These are phyloP conservation scores for Asterophora lycoperdoides DNA, from an alignment of 768 basidiomycete genomes.

Conservation along the genomic window DNA sequence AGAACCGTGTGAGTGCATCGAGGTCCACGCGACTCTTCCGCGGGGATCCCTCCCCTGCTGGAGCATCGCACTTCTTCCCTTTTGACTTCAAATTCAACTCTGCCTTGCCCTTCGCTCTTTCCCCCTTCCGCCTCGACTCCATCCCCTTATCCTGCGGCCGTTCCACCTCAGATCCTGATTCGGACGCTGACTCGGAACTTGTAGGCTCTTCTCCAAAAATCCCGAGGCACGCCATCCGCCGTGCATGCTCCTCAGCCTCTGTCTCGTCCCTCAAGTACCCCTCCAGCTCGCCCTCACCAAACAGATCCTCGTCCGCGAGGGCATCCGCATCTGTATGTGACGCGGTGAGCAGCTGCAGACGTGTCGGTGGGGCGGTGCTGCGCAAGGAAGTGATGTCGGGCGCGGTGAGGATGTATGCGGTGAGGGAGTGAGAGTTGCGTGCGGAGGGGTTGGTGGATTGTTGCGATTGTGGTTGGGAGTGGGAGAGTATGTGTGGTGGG, in stretches of 20 bases:
- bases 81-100: background rate
- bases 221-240: constrained; percentile 31
- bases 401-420: constrained; percentile 52
- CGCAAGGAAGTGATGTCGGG: constrained; percentile 22
- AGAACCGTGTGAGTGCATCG: constrained; percentile 50
- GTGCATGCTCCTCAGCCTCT: constrained; percentile 29
- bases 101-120: constrained; percentile 6
- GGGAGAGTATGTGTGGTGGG: background rate
- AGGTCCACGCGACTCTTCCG: constrained; percentile 46
- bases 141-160: constrained; percentile 3
- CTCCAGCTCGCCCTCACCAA: constrained; percentile 66
- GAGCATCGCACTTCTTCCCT: background rate
- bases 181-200: too few relatives aligned
- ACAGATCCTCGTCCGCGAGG: constrained; percentile 69
- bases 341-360: constrained; percentile 59
- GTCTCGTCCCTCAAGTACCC: constrained; percentile 52
- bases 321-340: constrained; percentile 48
- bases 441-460: background rate
- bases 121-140: constrained; percentile 6
- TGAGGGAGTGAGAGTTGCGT: constrained; percentile 2
- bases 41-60: constrained; percentile 15
- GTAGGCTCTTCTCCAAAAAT: constrained; percentile 28
- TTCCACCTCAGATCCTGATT: background rate
- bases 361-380: constrained; percentile 42
- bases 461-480: background rate